Evolutionary conservation across 2,329 filamentous ascomycete species (phyloP).

Genomic region (Scedosporium boydii): DNA sequence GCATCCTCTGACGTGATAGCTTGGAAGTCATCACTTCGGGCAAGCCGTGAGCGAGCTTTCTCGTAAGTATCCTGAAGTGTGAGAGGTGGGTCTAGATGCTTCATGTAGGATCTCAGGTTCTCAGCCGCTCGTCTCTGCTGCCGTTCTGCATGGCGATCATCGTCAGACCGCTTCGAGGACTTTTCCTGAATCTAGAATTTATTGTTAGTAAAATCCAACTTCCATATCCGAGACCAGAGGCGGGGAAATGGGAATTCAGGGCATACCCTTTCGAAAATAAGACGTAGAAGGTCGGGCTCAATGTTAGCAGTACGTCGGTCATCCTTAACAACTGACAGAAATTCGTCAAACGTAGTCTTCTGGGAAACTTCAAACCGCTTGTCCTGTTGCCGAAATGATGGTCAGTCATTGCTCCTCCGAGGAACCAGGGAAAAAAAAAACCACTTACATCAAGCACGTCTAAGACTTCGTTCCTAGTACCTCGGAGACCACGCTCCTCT

Average conservation of each 20-base stretch:
- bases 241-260: background rate
- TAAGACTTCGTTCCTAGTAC: slow-evolving; percentile 70
- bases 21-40: slow-evolving; percentile 75
- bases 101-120: slow-evolving; percentile 74
- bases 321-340: slow-evolving; percentile 69
- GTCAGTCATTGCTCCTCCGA: slow-evolving; percentile 22
- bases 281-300: slow-evolving; percentile 64
- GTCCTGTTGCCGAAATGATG: slow-evolving; percentile 44
- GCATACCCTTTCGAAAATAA: slow-evolving; percentile 75
- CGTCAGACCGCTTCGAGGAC: slow-evolving; percentile 69
- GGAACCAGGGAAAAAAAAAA: background rate
- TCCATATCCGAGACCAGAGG: background rate
- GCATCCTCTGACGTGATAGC: slow-evolving; percentile 75
- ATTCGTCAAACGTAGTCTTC: slow-evolving; percentile 82
- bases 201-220: slow-evolving; percentile 12
- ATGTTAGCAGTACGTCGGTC: slow-evolving; percentile 84
- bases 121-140: slow-evolving; percentile 80
- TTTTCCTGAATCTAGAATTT: slow-evolving; percentile 66
- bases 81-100: slow-evolving; percentile 81
- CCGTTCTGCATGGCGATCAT: slow-evolving; percentile 77
- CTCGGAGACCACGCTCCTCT: slow-evolving; percentile 78
- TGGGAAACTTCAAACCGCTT: slow-evolving; percentile 84
- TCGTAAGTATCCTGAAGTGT: slow-evolving; percentile 76
- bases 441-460: slow-evolving; percentile 75
- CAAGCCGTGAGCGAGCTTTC: slow-evolving; percentile 69